Evolutionary conservation across 257 asterid species (phyloP), one percentile per base, ranked within the genome.

Genomic region (Apocynum venetum): DNA sequence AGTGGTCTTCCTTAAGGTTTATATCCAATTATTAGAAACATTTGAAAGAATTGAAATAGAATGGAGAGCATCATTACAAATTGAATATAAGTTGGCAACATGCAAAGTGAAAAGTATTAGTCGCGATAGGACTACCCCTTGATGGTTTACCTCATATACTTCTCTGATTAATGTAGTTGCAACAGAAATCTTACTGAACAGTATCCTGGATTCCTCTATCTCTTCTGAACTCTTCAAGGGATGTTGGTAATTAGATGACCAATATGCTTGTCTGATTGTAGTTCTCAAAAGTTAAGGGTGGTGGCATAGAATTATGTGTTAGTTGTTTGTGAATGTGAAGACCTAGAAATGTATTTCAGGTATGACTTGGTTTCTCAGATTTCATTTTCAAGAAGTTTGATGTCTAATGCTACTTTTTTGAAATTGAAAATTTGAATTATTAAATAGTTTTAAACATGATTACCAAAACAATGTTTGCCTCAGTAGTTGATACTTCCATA

Each of bases 401-500:
- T 69, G 56, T 72, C 46, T 46, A n/a, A 61, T 60, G 41, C 19
- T 71, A 47, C 15, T 1, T 71, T 43, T n/a, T 60, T 78, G 63
- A 70, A 17, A 57, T 57, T 20, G 64, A 6, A 46, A 46, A 46
- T 46, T 49, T 49, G 12, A 57, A 57, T 66, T 55, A 66, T 55
- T 76, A 36, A 41, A 57, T 68, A 52, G 44, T 7, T 25, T 63
- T 13, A 51, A 52, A 20, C 51, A 38, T 57, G 43, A 40, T 78
- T 25, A 40, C 43, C 56, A 59, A 60, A 74, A 46, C 59, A 10
- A 36, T 53, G 77, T 53, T 67, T 72, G 55, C 67, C 64, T 75
- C 20, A 38, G 38, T 52, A 61, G 48, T 73, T 76, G 72, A 65
- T 76, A 20, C 73, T 75, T 77, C 57, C 17, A 79, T 79, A 65